phyloP scores from a whole-genome alignment of 2,329 filamentous ascomycete species.

The Xylariaceae sp. region DNA sequence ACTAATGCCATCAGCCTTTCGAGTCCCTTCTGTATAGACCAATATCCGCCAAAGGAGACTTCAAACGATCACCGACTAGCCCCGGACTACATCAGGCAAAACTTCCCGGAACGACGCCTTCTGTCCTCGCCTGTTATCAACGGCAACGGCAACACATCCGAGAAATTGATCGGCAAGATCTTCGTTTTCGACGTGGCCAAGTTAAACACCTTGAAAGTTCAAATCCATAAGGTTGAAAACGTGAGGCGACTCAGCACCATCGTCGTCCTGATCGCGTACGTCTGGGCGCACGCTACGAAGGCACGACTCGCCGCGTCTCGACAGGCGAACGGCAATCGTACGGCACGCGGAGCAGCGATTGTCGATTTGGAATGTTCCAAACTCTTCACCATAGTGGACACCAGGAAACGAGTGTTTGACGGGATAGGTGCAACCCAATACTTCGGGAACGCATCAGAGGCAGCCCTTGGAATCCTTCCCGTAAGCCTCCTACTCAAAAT shows the following conservation, averaged over 20 bases:
- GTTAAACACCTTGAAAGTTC: background rate
- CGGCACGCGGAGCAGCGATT: background rate
- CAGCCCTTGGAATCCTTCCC: background rate
- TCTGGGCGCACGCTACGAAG: constrained; percentile 8
- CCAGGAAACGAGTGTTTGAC: constrained; percentile 2
- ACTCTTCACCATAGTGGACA: constrained; percentile 7
- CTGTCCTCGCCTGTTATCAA: background rate
- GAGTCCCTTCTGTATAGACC: background rate
- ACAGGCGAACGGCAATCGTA: background rate
- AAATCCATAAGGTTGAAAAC: background rate
- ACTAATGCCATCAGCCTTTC: background rate
- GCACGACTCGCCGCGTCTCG: background rate
- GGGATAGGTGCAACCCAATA: background rate
- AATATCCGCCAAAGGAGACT: background rate
- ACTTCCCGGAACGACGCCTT: constrained; percentile 4
- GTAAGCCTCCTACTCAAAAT: background rate
- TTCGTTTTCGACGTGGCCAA: constrained; percentile 5
- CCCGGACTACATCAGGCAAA: background rate
- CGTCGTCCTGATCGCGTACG: background rate
- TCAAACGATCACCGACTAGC: background rate
- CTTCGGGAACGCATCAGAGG: constrained; percentile 9
- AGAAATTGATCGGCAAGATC: background rate
- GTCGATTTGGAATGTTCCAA: background rate
- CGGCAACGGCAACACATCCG: background rate
- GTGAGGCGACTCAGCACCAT: background rate